These are phyloP conservation scores for Mycena polygramma DNA, from an alignment of 768 basidiomycete species.

Conservation along the genomic window DNA sequence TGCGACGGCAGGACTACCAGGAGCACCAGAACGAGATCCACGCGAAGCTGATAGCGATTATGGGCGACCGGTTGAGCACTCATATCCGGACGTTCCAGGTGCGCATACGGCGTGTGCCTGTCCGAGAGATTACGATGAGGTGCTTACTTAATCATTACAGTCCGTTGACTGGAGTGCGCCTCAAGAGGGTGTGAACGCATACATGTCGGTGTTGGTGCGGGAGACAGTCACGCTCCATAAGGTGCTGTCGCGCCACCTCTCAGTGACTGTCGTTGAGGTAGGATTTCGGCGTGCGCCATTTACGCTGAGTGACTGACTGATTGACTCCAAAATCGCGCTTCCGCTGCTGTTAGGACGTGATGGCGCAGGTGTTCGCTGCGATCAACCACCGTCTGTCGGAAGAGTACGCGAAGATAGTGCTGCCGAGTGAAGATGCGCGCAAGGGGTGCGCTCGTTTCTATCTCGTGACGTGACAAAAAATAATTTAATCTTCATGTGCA, in stretches of 20 bases:
- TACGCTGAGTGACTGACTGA: constrained; percentile 25
- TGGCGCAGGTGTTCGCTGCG: constrained; percentile 94
- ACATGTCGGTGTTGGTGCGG: constrained; percentile 93
- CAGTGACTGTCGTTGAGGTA: constrained; percentile 86
- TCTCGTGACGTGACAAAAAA: constrained; percentile 18
- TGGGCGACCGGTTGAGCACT: constrained; percentile 92
- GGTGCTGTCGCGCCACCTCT: constrained; percentile 92
- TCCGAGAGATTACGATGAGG: not conserved
- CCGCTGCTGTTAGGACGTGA: constrained; percentile 75
- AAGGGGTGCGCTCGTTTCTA: constrained; percentile 67
- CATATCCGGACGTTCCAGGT: constrained; percentile 90
- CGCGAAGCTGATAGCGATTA: constrained; percentile 96
- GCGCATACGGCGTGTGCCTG: constrained; percentile 36
- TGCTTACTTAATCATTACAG: constrained; percentile 53
- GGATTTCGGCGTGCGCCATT: constrained; percentile 42
- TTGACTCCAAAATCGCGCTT: constrained; percentile 30
- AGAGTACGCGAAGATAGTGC: constrained; percentile 85
- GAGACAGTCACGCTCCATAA: constrained; percentile 97
- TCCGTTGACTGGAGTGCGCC: constrained; percentile 82
- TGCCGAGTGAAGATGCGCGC: constrained; percentile 88
- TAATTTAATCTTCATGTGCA: constrained; percentile 46
- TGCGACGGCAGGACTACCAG: constrained; percentile 86
- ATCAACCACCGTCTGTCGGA: constrained; percentile 93
- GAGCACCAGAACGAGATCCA: constrained; percentile 99
- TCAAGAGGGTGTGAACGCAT: constrained; percentile 80